phyloP scores from a whole-genome alignment of 2,329 filamentous ascomycete species.

The Dissoconium aciculare region DNA sequence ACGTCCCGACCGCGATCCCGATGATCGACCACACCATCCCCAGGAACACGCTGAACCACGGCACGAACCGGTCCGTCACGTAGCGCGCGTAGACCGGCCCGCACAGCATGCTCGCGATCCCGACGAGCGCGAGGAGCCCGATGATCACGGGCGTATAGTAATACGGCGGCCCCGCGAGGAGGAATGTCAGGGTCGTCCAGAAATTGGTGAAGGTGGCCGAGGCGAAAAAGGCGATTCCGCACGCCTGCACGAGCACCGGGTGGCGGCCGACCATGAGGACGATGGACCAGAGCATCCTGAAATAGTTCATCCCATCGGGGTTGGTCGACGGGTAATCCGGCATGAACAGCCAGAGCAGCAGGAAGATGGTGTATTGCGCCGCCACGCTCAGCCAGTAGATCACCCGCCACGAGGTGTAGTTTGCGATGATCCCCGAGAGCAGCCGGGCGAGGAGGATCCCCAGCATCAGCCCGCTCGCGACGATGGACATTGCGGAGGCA shows the following conservation, averaged over 20 bases:
- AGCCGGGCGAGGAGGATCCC: conserved; percentile 64
- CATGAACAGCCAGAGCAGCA: conserved; percentile 56
- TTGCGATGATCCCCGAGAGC: conserved; percentile 58
- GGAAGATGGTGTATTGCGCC: conserved; percentile 52
- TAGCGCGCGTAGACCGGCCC: conserved; percentile 55
- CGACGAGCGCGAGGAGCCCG: conserved; percentile 65
- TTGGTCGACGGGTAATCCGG: conserved; percentile 69
- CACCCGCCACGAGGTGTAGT: conserved; percentile 59
- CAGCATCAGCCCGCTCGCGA: conserved; percentile 59
- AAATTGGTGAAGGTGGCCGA: conserved; percentile 49
- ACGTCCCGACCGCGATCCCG: conserved; percentile 54
- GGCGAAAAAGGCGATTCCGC: conserved; percentile 49
- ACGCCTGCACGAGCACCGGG: conserved; percentile 55
- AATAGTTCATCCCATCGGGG: conserved; percentile 48
- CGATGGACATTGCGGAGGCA: conserved; percentile 55
- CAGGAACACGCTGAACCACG: conserved; percentile 51
- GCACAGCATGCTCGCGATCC: conserved; percentile 51
- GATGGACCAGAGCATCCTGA: conserved; percentile 50
- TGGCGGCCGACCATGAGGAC: conserved; percentile 47
- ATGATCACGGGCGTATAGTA: conserved; percentile 52
- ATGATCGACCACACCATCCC: conserved; percentile 44
- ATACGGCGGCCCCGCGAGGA: conserved; percentile 57
- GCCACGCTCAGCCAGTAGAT: conserved; percentile 67
- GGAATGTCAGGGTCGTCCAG: conserved; percentile 67
- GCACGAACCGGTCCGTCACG: conserved; percentile 55